phyloP scores from a whole-genome alignment of 2,329 filamentous ascomycete genomes.

The Xylariaceae sp. region DNA sequence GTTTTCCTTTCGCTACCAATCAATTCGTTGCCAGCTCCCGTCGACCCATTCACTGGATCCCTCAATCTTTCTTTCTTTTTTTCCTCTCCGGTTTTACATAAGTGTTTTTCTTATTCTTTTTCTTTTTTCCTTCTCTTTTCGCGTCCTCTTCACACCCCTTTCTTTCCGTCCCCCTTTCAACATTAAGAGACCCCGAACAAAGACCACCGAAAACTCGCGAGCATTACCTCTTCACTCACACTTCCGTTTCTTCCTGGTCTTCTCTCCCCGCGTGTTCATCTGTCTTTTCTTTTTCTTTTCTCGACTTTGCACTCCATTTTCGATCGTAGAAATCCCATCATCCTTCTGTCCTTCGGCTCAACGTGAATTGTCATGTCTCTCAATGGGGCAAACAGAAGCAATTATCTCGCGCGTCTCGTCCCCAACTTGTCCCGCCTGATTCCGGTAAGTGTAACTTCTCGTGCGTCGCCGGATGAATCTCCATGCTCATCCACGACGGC shows the following conservation, averaged over 20 bases:
- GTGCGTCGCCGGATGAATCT: background rate
- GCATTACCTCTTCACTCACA: background rate
- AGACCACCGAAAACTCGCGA: background rate
- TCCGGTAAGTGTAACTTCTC: constrained; percentile 9
- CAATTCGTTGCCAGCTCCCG: background rate
- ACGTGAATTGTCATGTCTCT: constrained; percentile 7
- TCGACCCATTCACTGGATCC: background rate
- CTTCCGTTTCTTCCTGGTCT: background rate
- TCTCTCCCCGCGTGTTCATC: background rate
- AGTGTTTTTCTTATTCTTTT: background rate
- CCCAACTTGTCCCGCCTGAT: constrained; percentile 11
- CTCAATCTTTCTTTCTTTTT: constrained; percentile 10
- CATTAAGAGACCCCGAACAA: background rate
- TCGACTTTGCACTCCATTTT: background rate
- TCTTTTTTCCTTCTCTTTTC: constrained; percentile 5
- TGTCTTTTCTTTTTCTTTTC: background rate
- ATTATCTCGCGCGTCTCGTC: constrained; percentile 8
- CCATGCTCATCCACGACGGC: background rate
- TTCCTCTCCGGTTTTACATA: constrained; percentile 4
- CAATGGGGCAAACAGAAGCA: constrained; percentile 12
- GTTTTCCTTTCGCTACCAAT: constrained; percentile 4
- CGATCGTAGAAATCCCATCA: background rate
- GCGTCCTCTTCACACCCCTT: background rate
- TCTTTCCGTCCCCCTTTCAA: background rate
- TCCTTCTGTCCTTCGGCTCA: background rate